These are phyloP conservation scores for Jaapia argillacea DNA, from an alignment of 768 basidiomycete genomes.

Conservation along the genomic window DNA sequence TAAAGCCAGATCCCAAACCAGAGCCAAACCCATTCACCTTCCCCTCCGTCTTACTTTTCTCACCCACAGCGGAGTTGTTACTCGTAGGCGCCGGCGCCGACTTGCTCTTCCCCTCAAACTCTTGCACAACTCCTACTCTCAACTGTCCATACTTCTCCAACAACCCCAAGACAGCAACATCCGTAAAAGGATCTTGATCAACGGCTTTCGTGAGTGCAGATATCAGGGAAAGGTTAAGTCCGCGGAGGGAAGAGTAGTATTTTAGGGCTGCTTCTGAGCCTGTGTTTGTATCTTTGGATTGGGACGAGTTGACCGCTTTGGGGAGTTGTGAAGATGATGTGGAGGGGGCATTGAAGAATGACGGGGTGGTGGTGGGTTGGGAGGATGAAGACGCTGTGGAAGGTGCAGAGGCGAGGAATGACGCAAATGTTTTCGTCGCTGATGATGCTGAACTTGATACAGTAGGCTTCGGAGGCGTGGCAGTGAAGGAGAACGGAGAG, in stretches of 20 bases:
- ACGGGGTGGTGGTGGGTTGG: neutral
- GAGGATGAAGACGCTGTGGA: neutral
- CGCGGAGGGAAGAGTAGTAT: slow-evolving; percentile 64
- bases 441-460: slow-evolving; percentile 26
- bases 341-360: neutral
- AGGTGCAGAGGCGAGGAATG: slow-evolving; percentile 23
- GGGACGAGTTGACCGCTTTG: slow-evolving; percentile 6
- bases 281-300: slow-evolving; percentile 12
- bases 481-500: slow-evolving; percentile 7
- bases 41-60: no score
- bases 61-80: no score
- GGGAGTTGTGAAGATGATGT: neutral
- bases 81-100: slow-evolving; percentile 6
- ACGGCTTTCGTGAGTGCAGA: slow-evolving; percentile 47
- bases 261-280: slow-evolving; percentile 28
- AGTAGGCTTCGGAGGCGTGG: slow-evolving; percentile 12
- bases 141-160: slow-evolving; percentile 50
- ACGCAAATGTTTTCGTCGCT: slow-evolving; percentile 44
- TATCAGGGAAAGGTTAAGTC: slow-evolving; percentile 60
- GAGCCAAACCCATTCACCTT: no score
- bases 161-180: slow-evolving; percentile 37
- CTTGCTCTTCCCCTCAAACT: slow-evolving; percentile 35
- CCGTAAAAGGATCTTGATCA: slow-evolving; percentile 62
- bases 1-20: no score
- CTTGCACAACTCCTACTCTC: slow-evolving; percentile 44